Evolutionary conservation across 768 basidiomycete species (phyloP).

Genomic region (Auricularia cornea): DNA sequence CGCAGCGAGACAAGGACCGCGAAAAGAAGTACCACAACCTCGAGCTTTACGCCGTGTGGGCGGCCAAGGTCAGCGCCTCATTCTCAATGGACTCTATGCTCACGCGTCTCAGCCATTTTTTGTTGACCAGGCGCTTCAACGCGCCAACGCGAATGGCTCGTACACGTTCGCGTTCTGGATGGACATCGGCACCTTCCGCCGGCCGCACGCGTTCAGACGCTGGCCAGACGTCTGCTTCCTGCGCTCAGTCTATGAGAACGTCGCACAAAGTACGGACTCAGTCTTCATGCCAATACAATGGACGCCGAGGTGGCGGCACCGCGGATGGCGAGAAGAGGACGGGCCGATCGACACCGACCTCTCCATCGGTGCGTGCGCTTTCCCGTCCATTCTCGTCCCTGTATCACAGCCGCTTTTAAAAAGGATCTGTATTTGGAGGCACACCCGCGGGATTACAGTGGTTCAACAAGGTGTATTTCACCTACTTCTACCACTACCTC

Average conservation of each 20-base stretch:
- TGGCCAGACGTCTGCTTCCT: constrained; percentile 43
- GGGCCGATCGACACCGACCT: constrained; percentile 46
- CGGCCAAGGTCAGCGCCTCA: constrained; percentile 27
- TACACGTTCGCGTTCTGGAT: constrained; percentile 54
- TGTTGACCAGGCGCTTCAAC: constrained; percentile 31
- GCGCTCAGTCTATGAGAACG: constrained; percentile 32
- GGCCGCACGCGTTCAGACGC: constrained; percentile 31
- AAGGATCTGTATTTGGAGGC: constrained; percentile 54
- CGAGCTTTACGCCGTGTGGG: constrained; percentile 49
- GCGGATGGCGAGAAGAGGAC: constrained; percentile 35
- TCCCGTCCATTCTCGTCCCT: neutral
- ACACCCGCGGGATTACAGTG: constrained; percentile 34
- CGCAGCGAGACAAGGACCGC: constrained; percentile 39
- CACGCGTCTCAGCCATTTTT: constrained; percentile 29
- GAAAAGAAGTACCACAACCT: constrained; percentile 36
- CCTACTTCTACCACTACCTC: constrained; percentile 45
- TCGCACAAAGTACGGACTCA: constrained; percentile 19
- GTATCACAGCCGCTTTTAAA: too few relatives aligned
- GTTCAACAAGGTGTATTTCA: constrained; percentile 39
- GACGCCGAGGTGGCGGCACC: constrained; percentile 23
- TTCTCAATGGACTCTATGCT: neutral
- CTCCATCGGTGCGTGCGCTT: constrained; percentile 39
- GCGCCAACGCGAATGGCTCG: constrained; percentile 14
- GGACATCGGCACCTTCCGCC: constrained; percentile 47
- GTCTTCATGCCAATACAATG: constrained; percentile 40